Evolutionary conservation across 2,329 filamentous ascomycete species (phyloP), one percentile per base, ranked within the genome.

Genomic region (Coniella vitis): DNA sequence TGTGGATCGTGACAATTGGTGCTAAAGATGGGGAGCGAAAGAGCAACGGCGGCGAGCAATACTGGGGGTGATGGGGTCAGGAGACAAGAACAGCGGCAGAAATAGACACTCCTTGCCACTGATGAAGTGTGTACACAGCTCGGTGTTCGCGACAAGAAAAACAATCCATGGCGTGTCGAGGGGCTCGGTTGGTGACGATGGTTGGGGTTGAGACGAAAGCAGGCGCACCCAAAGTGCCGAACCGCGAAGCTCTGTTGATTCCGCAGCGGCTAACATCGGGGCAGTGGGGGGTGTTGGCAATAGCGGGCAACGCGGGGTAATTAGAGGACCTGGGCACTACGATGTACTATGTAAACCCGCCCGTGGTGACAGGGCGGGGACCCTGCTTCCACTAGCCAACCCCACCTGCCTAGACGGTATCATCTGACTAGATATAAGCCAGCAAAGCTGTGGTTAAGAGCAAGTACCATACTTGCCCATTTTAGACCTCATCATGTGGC

Each of bases 241-340:
- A n/a, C n/a, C n/a, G 35, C 32, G 19, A 38, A 31, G n/a, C 5
- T 19, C 38, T 20, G 21, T 19, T n/a, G 17, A 37, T 50, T 51
- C 51, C 49, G 49, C 45, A 20, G 38, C 50, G 51, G 51, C 40
- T 53, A 53, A 53, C 48, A 47, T 47, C 51, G 51, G 51, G 31
- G 44, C 44, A 51, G 25, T 29, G 25, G 38, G 51, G 47, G 51
- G 51, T 47, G 47, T 53, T 38, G 22, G 37, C 35, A 38, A 13
- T 38, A n/a, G 43, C 43, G 44, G 19, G 25, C 39, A 29, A 25
- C 25, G 25, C 25, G 25, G 25, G 25, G 25, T 10, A 29, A 29
- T 10, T 29, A n/a, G n/a, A n/a, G n/a, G n/a, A n/a, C n/a, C n/a
- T n/a, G n/a, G n/a, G n/a, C n/a, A n/a, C n/a, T n/a, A n/a, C n/a